phyloP scores from a whole-genome alignment of 2,329 filamentous ascomycete species.

The Epichloe coenophiala region DNA sequence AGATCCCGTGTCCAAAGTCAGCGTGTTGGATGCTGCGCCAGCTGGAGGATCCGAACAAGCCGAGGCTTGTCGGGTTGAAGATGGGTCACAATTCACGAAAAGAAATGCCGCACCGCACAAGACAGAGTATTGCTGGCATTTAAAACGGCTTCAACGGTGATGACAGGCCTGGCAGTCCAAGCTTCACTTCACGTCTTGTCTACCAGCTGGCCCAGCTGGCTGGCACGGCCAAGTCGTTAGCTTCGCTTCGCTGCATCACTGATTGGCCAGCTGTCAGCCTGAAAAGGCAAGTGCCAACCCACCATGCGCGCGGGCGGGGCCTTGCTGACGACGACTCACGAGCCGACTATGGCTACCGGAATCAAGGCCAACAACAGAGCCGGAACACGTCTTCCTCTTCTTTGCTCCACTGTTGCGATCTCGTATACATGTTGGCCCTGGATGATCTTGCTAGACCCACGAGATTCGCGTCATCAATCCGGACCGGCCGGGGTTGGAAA shows the following conservation, averaged over 20 bases:
- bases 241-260: conserved; percentile 1
- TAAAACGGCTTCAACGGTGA: neutral
- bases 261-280: conserved; percentile 1
- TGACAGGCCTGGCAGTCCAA: no score
- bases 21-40: neutral
- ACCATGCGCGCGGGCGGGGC: no score
- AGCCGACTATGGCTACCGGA: conserved; percentile 18
- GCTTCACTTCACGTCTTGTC: no score
- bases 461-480: conserved; percentile 19
- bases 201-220: no score
- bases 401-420: conserved; percentile 16
- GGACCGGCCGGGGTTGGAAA: conserved; percentile 24
- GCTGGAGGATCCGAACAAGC: neutral
- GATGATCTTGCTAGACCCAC: conserved; percentile 18
- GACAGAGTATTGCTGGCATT: neutral
- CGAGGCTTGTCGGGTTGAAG: neutral
- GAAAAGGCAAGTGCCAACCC: neutral
- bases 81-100: neutral
- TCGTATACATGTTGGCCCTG: conserved; percentile 19
- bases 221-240: no score
- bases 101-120: neutral
- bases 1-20: neutral
- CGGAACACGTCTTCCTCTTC: conserved; percentile 17
- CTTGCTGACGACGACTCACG: neutral
- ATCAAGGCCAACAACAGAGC: conserved; percentile 9